phyloP scores from a whole-genome alignment of 2,329 filamentous ascomycete genomes.

The Penicillium sumatraense region DNA sequence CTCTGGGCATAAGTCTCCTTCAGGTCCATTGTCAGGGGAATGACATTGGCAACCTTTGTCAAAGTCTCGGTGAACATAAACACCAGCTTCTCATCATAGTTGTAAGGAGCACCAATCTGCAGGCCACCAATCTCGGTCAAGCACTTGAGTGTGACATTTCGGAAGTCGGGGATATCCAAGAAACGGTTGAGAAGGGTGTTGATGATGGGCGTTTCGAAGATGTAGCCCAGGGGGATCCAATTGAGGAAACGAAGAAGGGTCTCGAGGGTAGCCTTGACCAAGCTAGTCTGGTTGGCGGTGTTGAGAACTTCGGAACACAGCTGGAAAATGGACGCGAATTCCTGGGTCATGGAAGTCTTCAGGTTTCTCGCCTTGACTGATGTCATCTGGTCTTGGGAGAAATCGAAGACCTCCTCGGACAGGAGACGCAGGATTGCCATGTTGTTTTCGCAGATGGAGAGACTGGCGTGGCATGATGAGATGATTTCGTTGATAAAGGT shows the following conservation, averaged over 20 bases:
- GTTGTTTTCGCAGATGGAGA: slow-evolving; percentile 99
- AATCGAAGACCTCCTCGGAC: slow-evolving; percentile 98
- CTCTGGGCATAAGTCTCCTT: slow-evolving; percentile 90
- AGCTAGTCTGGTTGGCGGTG: slow-evolving; percentile 82
- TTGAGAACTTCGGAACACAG: slow-evolving; percentile 94
- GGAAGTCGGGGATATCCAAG: slow-evolving; percentile 89
- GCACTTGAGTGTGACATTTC: slow-evolving; percentile 95
- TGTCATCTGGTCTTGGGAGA: slow-evolving; percentile 99
- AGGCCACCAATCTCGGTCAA: slow-evolving; percentile 96
- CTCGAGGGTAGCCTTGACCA: slow-evolving; percentile 96
- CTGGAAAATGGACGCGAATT: slow-evolving; percentile 98
- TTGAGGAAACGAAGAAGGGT: slow-evolving; percentile 96
- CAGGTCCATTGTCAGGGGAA: slow-evolving; percentile 86
- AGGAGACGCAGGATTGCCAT: slow-evolving; percentile 96
- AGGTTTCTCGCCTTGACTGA: slow-evolving; percentile 94
- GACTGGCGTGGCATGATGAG: slow-evolving; percentile 88
- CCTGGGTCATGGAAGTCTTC: slow-evolving; percentile 98
- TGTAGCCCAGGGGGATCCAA: slow-evolving; percentile 98
- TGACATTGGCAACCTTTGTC: slow-evolving; percentile 89
- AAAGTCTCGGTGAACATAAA: slow-evolving; percentile 98
- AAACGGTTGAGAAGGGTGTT: slow-evolving; percentile 92
- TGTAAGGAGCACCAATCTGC: slow-evolving; percentile 74
- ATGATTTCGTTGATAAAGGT: slow-evolving; percentile 99
- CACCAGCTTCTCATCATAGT: slow-evolving; percentile 93
- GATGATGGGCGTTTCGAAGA: slow-evolving; percentile 96